A percentile compares a stretch with the other conserved stretches of the same genome.
These are phyloP conservation scores for Coemansia sp. DNA, from an alignment of 192 early-diverging fungal species.

Conservation along the genomic window DNA sequence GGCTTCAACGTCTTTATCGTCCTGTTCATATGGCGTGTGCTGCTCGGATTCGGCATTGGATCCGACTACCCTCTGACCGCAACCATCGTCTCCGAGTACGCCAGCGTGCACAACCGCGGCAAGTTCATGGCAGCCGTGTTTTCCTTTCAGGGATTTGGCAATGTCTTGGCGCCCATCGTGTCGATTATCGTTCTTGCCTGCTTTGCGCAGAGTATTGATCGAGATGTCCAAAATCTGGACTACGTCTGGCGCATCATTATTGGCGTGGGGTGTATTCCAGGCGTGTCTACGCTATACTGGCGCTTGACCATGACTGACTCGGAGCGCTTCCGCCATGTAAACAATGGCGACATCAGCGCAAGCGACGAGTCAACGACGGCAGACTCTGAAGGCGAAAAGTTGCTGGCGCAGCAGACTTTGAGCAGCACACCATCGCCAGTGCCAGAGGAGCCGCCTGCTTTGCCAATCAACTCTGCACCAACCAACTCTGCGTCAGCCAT, in stretches of 20 bases:
- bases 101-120: constrained; percentile 76
- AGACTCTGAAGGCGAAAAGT: constrained; percentile 50
- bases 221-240: constrained; percentile 68
- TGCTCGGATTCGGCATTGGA: constrained; percentile 91
- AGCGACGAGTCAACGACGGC: constrained; percentile 1
- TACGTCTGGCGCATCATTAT: constrained; percentile 89
- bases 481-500: background rate
- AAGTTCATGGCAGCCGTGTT: constrained; percentile 89
- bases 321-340: constrained; percentile 69
- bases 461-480: background rate
- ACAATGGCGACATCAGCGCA: background rate
- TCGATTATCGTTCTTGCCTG: constrained; percentile 67
- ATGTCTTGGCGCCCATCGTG: constrained; percentile 76
- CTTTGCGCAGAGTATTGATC: constrained; percentile 65
- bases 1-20: constrained; percentile 68
- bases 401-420: constrained; percentile 20
- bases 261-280: constrained; percentile 82
- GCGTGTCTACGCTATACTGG: constrained; percentile 82
- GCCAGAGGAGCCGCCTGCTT: background rate
- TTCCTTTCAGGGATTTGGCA: constrained; percentile 91
- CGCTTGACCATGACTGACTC: constrained; percentile 92
- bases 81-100: constrained; percentile 91
- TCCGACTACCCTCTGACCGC: constrained; percentile 94
- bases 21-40: constrained; percentile 81
- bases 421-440: background rate